Percentiles rank a stretch among this genome's conserved stretches.
Conservation (phyloP, 176 grass and related monocot species). For the Carex pumila region DNA sequence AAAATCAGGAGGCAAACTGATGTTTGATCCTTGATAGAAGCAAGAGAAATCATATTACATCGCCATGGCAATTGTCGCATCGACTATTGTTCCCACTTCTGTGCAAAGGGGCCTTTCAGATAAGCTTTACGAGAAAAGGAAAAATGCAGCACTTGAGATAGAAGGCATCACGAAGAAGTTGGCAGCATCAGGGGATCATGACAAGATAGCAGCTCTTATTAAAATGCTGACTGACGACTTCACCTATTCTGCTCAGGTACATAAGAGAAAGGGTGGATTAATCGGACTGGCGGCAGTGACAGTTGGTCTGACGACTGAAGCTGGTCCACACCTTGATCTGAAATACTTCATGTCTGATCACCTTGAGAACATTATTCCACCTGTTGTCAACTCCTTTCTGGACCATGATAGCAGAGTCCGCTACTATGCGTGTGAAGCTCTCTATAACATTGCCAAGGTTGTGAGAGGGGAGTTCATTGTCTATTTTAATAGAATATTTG, state of each 20-base stretch:
- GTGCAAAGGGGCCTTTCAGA: constrained; percentile 81
- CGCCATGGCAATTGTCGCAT: constrained; percentile 40
- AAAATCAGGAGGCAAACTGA: not conserved
- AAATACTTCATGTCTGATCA: constrained; percentile 25
- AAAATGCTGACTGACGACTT: constrained; percentile 53
- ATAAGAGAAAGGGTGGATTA: constrained; percentile 92
- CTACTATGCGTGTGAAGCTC: constrained; percentile 97
- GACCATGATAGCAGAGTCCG: constrained; percentile 98
- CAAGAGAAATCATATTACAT: constrained; percentile 9
- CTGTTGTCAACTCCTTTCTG: constrained; percentile 66
- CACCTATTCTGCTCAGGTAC: constrained; percentile 53
- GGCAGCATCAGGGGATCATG: constrained; percentile 57
- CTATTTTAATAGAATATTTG: constrained; percentile 97
- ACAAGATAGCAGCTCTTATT: constrained; percentile 80
- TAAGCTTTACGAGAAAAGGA: constrained; percentile 99
- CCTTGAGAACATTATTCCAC: constrained; percentile 56
- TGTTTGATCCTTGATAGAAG: not conserved
- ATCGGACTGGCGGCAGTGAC: constrained; percentile 87
- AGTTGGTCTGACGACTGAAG: constrained; percentile 74
- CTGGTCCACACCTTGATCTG: constrained; percentile 73
- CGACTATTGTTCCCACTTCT: constrained; percentile 50
- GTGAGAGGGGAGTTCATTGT: constrained; percentile 96
- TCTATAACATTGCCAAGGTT: constrained; percentile 99
- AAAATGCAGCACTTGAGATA: constrained; percentile 96
- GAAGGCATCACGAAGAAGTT: constrained; percentile 86